A percentile compares a stretch with the other conserved stretches of the same genome.
phyloP scores from a whole-genome alignment of 345 rosid genomes.

The Bretschneidera sinensis region DNA sequence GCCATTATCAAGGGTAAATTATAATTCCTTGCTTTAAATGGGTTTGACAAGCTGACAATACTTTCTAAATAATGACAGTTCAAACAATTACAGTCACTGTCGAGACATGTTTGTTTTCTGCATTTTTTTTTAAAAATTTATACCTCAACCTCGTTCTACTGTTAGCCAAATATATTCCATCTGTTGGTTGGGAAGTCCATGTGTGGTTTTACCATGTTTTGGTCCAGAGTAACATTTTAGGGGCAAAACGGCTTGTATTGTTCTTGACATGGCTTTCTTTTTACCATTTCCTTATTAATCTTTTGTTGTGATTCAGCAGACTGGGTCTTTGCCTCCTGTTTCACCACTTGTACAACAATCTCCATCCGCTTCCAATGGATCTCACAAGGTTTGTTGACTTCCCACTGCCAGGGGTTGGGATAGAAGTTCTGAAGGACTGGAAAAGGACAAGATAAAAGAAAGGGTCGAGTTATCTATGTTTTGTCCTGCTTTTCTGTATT shows the following conservation, averaged over 20 bases:
- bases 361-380: slow-evolving; percentile 35
- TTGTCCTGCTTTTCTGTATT: background rate
- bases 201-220: slow-evolving; percentile 1
- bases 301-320: slow-evolving; percentile 31
- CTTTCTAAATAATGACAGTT: too few species aligned
- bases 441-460: too few species aligned
- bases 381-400: slow-evolving; percentile 42
- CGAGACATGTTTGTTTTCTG: too few species aligned
- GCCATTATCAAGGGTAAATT: slow-evolving; percentile 41
- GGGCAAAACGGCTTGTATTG: background rate
- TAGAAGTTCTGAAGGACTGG: background rate
- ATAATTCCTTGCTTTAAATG: background rate
- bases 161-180: too few species aligned
- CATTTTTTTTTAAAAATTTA: too few species aligned
- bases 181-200: background rate
- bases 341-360: slow-evolving; percentile 34
- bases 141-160: too few species aligned
- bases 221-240: background rate
- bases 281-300: slow-evolving; percentile 12
- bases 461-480: background rate
- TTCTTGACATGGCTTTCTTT: slow-evolving; percentile 7
- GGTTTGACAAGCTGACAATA: too few species aligned
- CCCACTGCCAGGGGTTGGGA: background rate
- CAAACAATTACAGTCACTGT: too few species aligned
- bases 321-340: slow-evolving; percentile 43